These are phyloP conservation scores for Melastoma malabathricum DNA, from an alignment of 345 rosid genomes.

Conservation along the genomic window DNA sequence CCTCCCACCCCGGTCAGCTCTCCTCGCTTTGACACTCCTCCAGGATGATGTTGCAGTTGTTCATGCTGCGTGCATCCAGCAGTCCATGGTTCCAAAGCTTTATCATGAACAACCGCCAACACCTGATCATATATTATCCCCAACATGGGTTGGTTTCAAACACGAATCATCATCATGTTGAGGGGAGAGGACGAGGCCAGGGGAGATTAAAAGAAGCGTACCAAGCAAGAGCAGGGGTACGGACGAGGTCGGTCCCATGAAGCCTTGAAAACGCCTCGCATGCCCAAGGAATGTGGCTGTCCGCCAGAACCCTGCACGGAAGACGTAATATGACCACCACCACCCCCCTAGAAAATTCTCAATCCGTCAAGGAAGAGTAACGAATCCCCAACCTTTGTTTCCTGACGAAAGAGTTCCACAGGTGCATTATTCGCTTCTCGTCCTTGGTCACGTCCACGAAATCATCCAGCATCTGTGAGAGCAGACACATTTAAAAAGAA, in stretches of 20 bases:
- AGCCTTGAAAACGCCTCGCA: conserved; percentile 85
- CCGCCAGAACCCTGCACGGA: conserved; percentile 74
- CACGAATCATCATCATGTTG: neutral
- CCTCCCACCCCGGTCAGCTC: conserved; percentile 1
- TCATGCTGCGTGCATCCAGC: conserved; percentile 51
- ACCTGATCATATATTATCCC: conserved; percentile 27
- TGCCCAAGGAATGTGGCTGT: conserved; percentile 99
- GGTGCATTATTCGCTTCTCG: conserved; percentile 94
- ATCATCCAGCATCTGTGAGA: conserved; percentile 88
- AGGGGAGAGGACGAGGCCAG: too few species aligned
- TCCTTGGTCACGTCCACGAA: conserved; percentile 94
- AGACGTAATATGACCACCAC: neutral
- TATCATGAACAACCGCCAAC: conserved; percentile 73
- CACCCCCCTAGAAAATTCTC: neutral
- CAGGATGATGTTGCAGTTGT: conserved; percentile 46
- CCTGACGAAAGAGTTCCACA: conserved; percentile 97
- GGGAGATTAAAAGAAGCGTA: neutral
- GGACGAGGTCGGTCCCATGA: conserved; percentile 60
- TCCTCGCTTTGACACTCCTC: conserved; percentile 25
- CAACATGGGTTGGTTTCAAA: neutral
- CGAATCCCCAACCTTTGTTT: conserved; percentile 50
- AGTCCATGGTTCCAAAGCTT: conserved; percentile 77
- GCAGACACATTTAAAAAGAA: neutral
- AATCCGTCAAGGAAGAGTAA: conserved; percentile 11
- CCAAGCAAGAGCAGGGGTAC: conserved; percentile 60